Evolutionary conservation across 331 rosid species (phyloP), one percentile per base, ranked within the genome.

Genomic region (Cydonia oblonga): DNA sequence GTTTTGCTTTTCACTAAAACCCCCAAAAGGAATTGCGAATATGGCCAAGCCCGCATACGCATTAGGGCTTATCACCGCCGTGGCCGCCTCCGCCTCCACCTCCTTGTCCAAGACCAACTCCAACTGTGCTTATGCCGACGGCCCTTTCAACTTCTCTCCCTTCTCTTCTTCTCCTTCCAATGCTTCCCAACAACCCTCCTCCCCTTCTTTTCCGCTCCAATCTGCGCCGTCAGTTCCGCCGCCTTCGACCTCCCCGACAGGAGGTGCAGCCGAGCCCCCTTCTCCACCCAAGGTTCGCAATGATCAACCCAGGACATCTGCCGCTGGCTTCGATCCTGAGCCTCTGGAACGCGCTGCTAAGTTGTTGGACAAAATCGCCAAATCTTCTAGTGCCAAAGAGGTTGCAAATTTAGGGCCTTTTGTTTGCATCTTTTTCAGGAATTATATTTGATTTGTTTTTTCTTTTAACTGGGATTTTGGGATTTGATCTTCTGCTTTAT

Each of bases 251-350:
- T 77, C 68, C 25, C 76, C 68, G 28, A 69, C 74, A 23, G 53
- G 58, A 13, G 76, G 70, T 66, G 67, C 38, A 49, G 16, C 70
- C 13, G 79, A 75, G 65, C 56, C 81, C 6, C 30, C 84, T 24
- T 60, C 89, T 20, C 65, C 79, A n/a, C 87, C 95, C 0, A 87
- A 84, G 82, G 81, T 61, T 44, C 96, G 96, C 49, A 93, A 93
- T 77, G 90, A 93, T 73, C 64, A 89, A 13, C 98, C 97, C 0
- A 91, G 97, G 75, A 91, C 91, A 0, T 42, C 91, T 3, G 84
- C 98, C 22, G 84, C 92, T 2, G 98, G 98, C 1, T 93, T 93
- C 81, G 98, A 93, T 81, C 96, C 97, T 0, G 92, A 86, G 70
- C 83, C 98, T 1, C 77, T 93, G 69, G 97, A 89, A 78, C 82